Evolutionary conservation across 2,329 filamentous ascomycete genomes (phyloP).

Genomic region (Fusarium verrucosum): DNA sequence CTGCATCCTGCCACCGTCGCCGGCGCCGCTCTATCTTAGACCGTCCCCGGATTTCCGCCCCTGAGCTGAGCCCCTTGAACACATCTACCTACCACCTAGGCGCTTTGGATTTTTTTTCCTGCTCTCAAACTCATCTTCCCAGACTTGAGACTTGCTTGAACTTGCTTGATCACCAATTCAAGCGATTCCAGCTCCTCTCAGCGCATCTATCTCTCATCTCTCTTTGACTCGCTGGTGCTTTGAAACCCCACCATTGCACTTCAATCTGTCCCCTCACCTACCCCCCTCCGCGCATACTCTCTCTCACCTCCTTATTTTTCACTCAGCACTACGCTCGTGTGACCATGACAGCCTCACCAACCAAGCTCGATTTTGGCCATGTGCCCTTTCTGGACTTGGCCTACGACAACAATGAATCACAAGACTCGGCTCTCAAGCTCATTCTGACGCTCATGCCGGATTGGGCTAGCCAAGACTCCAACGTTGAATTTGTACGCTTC

Average conservation of each 20-base stretch:
- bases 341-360: conserved; percentile 49
- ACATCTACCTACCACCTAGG: conserved; percentile 25
- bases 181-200: background rate
- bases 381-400: conserved; percentile 75
- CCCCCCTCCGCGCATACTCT: conserved; percentile 7
- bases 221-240: conserved; percentile 9
- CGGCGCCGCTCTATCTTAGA: conserved; percentile 35
- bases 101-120: background rate
- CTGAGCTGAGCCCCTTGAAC: conserved; percentile 32
- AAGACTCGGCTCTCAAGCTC: conserved; percentile 80
- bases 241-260: conserved; percentile 16
- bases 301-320: conserved; percentile 17
- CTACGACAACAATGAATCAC: conserved; percentile 80
- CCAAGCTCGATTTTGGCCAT: conserved; percentile 52
- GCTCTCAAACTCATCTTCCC: conserved; percentile 5
- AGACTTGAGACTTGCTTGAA: conserved; percentile 1
- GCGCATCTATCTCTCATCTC: conserved; percentile 2
- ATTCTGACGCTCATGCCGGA: conserved; percentile 83
- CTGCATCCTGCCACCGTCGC: conserved; percentile 28
- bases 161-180: conserved; percentile 7
- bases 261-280: conserved; percentile 5
- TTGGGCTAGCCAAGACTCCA: conserved; percentile 78
- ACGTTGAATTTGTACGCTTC: conserved; percentile 87
- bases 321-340: conserved; percentile 22
- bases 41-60: conserved; percentile 36